Evolutionary conservation across 2,329 filamentous ascomycete species (phyloP), one percentile per base, ranked within the genome.

Genomic region (Fusarium hainanense): DNA sequence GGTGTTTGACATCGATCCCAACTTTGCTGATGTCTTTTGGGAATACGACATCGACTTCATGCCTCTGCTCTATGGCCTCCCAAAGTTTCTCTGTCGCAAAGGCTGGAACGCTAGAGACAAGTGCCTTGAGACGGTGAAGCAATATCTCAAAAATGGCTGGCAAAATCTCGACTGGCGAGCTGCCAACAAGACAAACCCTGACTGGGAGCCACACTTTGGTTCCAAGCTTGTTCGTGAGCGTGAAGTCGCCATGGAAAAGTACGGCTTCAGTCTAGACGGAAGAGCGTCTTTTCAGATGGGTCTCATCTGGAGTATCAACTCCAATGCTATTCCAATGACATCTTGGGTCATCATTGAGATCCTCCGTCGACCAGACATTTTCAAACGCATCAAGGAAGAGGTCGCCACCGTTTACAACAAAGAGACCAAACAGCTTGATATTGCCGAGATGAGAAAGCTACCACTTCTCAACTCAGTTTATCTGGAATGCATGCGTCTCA

Each of bases 281-380:
- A 65, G 71, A 4, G 68, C 71, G 2, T 71, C 70, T 8, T 73
- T 73, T 25, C 71, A 73, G 4, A 71, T 73, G 68, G 71, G 71
- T 7, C 63, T 73, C 6, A 73, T 73, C 23, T 73, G 70, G 71
- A 73, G 70, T 4, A 73, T 73, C n/a, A 73, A 73, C 37, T 73
- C 70, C 0, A 73, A 73, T 44, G 71, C 71, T n/a, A 73, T 73
- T 16, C 71, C 71, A 0, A 73, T 73, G 71, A 70, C 71, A 4
- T 71, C 71, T 3, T 73, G 69, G 66, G 58, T 73, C 2, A 68
- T 73, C 7, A 70, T 73, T 55, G 71, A 73, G 42, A 68, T 73
- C 49, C 55, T 73, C 4, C 68, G 58, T 7, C 47, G 71, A 13
- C 70, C 70, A 37, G 63, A 71, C 9, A 59, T 73, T 47, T 61